A percentile compares a stretch with the other conserved stretches of the same genome.
Conservation (phyloP, 371 early-diverging fungal genomes). For the Paramicrosporidium saccamoebae region DNA sequence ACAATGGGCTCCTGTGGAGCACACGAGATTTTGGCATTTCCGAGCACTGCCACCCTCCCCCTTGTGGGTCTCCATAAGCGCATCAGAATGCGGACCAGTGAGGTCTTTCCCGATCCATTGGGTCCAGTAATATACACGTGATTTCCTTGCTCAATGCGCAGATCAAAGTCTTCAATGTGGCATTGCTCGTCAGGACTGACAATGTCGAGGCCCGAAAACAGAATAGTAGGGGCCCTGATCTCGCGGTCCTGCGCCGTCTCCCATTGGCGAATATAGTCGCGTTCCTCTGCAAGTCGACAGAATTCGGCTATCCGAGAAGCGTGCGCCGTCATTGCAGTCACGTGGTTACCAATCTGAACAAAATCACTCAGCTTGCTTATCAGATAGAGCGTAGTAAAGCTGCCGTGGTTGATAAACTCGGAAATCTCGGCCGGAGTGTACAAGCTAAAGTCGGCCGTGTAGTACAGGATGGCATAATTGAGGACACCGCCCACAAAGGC, state of each 20-base stretch:
- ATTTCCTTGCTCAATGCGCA: constrained; percentile 10
- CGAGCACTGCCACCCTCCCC: constrained; percentile 9
- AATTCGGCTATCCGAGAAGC: background rate
- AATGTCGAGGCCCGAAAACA: too few species aligned
- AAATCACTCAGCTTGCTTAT: constrained; percentile 31
- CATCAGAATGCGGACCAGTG: constrained; percentile 24
- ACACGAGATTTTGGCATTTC: constrained; percentile 13
- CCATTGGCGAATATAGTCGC: too few species aligned
- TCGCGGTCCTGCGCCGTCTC: too few species aligned
- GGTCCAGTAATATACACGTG: constrained; percentile 26
- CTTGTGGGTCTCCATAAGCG: constrained; percentile 22
- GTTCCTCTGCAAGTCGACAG: too few species aligned
- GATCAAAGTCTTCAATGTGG: too few species aligned
- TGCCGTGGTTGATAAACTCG: constrained; percentile 28
- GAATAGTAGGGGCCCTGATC: too few species aligned
- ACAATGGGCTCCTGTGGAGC: constrained; percentile 29
- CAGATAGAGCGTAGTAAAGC: constrained; percentile 40
- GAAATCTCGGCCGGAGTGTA: constrained; percentile 21
- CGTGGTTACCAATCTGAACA: constrained; percentile 19
- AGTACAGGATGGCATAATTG: constrained; percentile 52
- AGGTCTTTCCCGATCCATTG: constrained; percentile 16
- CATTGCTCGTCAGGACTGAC: too few species aligned
- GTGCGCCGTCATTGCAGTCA: constrained; percentile 7
- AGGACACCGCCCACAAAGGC: constrained; percentile 44
- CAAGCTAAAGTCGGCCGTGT: constrained; percentile 31